These are phyloP conservation scores for Ostreobium quekettii DNA, from an alignment of 139 green algal genomes.

Conservation along the genomic window DNA sequence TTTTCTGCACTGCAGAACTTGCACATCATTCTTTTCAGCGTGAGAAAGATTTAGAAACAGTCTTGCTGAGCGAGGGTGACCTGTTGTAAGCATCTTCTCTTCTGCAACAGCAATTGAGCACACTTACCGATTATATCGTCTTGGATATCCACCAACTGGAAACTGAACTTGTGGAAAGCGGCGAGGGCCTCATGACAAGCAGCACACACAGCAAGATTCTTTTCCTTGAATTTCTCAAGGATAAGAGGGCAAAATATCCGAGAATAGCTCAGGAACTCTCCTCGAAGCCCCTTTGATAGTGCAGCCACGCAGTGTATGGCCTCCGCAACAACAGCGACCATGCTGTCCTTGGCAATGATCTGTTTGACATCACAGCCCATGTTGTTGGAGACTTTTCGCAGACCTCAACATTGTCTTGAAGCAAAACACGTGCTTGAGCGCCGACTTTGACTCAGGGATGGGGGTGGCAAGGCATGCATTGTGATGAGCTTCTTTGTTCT, in stretches of 20 bases:
- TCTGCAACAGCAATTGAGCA: too few species aligned
- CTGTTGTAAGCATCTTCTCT: too few species aligned
- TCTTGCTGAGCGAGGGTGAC: too few species aligned
- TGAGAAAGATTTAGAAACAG: too few species aligned
- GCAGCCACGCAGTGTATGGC: conserved; percentile 45
- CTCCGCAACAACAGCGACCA: conserved; percentile 62
- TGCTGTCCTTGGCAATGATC: conserved; percentile 75
- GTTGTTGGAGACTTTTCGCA: background rate
- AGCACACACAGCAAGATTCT: conserved; percentile 62
- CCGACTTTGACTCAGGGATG: too few species aligned
- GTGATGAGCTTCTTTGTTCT: too few species aligned
- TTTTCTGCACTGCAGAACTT: too few species aligned
- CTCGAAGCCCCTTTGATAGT: conserved; percentile 60
- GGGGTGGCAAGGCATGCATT: too few species aligned
- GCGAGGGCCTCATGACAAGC: conserved; percentile 49
- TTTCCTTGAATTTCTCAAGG: conserved; percentile 86
- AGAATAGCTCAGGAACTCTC: conserved; percentile 45
- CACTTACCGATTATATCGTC: conserved; percentile 42
- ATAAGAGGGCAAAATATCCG: conserved; percentile 38
- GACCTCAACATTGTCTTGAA: background rate
- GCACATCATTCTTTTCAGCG: too few species aligned
- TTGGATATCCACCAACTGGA: conserved; percentile 51
- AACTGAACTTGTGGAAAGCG: conserved; percentile 60
- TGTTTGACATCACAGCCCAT: conserved; percentile 4
- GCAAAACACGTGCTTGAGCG: too few species aligned